Conservation (phyloP, 306 rosid species). For the Rubus parviflorus region DNA sequence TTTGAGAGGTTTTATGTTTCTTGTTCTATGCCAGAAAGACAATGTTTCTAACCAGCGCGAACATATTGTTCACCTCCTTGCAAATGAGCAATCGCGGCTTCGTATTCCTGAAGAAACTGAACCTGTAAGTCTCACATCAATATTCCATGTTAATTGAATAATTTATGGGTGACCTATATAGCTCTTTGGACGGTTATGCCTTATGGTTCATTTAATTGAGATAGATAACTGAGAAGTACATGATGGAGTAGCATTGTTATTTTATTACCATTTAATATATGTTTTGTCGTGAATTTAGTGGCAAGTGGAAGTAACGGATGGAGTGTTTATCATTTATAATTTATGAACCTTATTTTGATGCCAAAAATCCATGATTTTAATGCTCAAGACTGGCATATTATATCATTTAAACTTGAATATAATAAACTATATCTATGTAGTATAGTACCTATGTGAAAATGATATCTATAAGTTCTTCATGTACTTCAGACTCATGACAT, state of each 20-base stretch:
- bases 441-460: background rate
- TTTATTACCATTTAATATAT: background rate
- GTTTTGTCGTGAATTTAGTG: background rate
- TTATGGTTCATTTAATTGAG: background rate
- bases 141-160: constrained; percentile 5
- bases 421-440: background rate
- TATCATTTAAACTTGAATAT: background rate
- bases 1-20: constrained; percentile 5
- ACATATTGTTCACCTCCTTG: constrained; percentile 82
- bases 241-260: background rate
- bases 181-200: background rate
- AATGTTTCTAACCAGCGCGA: constrained; percentile 89
- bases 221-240: background rate
- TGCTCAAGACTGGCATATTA: background rate
- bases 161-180: background rate
- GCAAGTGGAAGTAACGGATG: background rate
- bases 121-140: constrained; percentile 55
- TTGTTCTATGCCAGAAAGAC: constrained; percentile 66
- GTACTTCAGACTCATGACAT: background rate
- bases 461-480: background rate
- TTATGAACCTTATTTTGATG: background rate
- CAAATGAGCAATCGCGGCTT: constrained; percentile 88
- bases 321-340: background rate
- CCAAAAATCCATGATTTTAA: background rate
- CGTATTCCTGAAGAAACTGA: constrained; percentile 64